Conservation (phyloP, 768 basidiomycete genomes). For the Lactarius vividus region DNA sequence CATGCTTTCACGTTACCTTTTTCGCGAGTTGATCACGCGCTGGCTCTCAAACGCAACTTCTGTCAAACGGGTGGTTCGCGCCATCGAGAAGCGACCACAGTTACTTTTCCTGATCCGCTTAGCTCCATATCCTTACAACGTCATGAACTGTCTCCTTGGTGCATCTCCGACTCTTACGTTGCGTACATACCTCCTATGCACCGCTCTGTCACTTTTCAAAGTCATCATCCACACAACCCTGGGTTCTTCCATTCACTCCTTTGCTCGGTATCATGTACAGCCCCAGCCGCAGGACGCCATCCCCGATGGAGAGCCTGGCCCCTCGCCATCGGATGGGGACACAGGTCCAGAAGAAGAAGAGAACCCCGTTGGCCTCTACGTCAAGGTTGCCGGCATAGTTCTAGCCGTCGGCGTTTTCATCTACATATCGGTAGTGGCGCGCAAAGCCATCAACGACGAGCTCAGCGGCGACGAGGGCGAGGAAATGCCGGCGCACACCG, state of each 20-base stretch:
- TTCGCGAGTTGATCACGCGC: slow-evolving; percentile 66
- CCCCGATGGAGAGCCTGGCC: slow-evolving; percentile 29
- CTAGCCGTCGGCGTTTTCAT: slow-evolving; percentile 74
- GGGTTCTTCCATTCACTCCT: slow-evolving; percentile 83
- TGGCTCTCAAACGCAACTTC: slow-evolving; percentile 70
- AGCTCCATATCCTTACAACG: slow-evolving; percentile 91
- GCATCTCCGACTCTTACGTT: slow-evolving; percentile 80
- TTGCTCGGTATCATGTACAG: slow-evolving; percentile 57
- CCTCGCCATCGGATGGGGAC: slow-evolving; percentile 13
- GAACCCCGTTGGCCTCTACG: slow-evolving; percentile 52
- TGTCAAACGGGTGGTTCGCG: slow-evolving; percentile 77
- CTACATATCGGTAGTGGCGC: slow-evolving; percentile 79
- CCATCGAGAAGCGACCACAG: slow-evolving; percentile 83
- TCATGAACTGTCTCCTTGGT: slow-evolving; percentile 92
- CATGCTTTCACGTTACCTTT: slow-evolving; percentile 66
- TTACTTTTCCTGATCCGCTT: slow-evolving; percentile 89
- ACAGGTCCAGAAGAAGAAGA: slow-evolving; percentile 40
- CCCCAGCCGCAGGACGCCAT: slow-evolving; percentile 23
- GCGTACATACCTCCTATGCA: slow-evolving; percentile 74
- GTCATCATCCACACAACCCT: slow-evolving; percentile 88
- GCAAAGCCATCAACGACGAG: slow-evolving; percentile 57
- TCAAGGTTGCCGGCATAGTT: slow-evolving; percentile 64
- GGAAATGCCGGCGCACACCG: slow-evolving; percentile 29
- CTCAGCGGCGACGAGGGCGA: slow-evolving; percentile 49
- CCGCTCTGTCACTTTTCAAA: slow-evolving; percentile 83